phyloP scores from a whole-genome alignment of 1,139 yeast species.

The Scheffersomyces quercinus region DNA sequence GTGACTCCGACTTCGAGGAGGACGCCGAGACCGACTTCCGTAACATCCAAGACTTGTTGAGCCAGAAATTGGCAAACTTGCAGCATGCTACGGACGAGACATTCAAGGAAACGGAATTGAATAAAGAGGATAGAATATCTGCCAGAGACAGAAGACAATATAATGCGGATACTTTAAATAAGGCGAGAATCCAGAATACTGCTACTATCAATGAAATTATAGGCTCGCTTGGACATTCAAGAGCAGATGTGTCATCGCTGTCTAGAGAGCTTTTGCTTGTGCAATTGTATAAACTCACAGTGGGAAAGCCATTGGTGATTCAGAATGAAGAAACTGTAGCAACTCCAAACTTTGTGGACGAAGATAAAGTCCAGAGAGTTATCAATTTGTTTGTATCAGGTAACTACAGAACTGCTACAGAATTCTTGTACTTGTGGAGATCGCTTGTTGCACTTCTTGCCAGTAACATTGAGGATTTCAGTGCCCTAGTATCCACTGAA shows the following conservation, averaged over 20 bases:
- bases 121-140: conserved; percentile 13
- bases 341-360: conserved; percentile 34
- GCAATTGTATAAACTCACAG: conserved; percentile 50
- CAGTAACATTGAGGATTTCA: conserved; percentile 55
- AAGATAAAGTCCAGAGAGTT: conserved; percentile 36
- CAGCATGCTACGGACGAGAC: conserved; percentile 12
- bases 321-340: conserved; percentile 40
- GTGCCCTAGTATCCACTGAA: conserved; percentile 43
- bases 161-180: conserved; percentile 32
- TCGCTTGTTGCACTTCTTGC: conserved; percentile 44
- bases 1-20: conserved; percentile 30
- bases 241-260: conserved; percentile 48
- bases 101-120: conserved; percentile 14
- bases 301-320: conserved; percentile 41
- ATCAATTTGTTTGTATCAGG: conserved; percentile 31
- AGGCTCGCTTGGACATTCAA: conserved; percentile 35
- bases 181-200: conserved; percentile 35
- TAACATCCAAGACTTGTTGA: conserved; percentile 42
- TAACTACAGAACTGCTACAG: conserved; percentile 43
- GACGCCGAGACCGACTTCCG: conserved; percentile 45
- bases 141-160: conserved; percentile 28
- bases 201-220: conserved; percentile 45
- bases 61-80: conserved; percentile 34
- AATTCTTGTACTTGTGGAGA: conserved; percentile 44
- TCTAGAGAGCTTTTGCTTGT: conserved; percentile 55